phyloP scores from a whole-genome alignment of 192 early-diverging fungal genomes.

The Coemansia furcata region DNA sequence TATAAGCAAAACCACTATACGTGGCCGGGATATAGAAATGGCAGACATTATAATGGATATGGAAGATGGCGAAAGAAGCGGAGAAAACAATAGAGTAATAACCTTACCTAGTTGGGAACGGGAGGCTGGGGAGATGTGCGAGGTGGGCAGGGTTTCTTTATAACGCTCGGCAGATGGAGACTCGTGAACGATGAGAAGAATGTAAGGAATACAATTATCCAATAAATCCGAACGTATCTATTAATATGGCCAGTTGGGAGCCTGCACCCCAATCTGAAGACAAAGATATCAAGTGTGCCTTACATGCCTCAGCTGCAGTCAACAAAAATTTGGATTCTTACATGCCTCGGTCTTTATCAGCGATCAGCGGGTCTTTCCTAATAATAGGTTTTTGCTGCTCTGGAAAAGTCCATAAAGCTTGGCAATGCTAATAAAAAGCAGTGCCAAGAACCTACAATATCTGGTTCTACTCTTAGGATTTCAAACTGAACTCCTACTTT shows the following conservation, averaged over 20 bases:
- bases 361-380: too few relatives aligned
- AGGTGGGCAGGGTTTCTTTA: neutral
- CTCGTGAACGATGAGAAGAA: neutral
- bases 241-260: neutral
- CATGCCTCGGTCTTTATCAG: too few relatives aligned
- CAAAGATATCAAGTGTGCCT: neutral
- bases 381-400: too few relatives aligned
- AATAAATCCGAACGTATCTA: neutral
- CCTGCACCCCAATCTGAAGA: neutral
- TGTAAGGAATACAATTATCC: neutral
- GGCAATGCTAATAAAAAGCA: too few relatives aligned
- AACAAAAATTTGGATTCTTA: too few relatives aligned
- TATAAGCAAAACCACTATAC: conserved; percentile 11
- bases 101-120: neutral
- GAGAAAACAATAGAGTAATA: neutral
- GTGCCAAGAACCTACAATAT: too few relatives aligned
- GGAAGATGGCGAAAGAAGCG: neutral
- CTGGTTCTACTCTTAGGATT: too few relatives aligned
- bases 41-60: conserved; percentile 7
- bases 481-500: too few relatives aligned
- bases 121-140: neutral
- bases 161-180: neutral
- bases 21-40: neutral
- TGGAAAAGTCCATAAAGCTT: too few relatives aligned
- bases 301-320: neutral